Evolutionary conservation across 345 rosid genomes (phyloP).

Genomic region (Salix dunnii): DNA sequence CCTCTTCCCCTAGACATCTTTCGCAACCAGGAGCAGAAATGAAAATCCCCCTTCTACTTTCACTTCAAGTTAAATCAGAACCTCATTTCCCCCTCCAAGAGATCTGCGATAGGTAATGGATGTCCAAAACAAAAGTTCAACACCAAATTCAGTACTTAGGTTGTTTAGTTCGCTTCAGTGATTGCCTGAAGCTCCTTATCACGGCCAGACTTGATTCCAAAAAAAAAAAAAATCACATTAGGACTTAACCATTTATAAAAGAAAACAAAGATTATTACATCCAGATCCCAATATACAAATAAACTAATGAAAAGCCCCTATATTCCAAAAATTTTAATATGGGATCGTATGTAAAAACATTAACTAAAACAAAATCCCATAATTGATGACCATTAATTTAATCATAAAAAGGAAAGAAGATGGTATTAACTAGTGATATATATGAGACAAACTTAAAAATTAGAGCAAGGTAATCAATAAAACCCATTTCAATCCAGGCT

Average conservation of each 20-base stretch:
- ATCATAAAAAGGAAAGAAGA: not conserved
- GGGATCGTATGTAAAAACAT: not conserved
- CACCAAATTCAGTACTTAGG: not conserved
- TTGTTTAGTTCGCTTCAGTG: not conserved
- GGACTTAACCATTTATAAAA: not conserved
- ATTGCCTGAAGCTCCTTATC: not conserved
- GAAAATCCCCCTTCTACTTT: not conserved
- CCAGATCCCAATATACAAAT: not conserved
- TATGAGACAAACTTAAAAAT: not conserved
- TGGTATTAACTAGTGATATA: not conserved
- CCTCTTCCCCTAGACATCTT: slow-evolving; percentile 70
- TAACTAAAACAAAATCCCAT: not conserved
- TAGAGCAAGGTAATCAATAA: not conserved
- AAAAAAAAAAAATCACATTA: not conserved
- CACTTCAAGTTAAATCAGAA: not conserved
- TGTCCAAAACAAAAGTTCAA: not conserved
- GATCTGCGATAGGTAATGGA: not conserved
- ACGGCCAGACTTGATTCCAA: not conserved
- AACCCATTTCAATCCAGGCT: not conserved
- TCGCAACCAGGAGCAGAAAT: not conserved
- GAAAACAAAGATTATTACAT: not conserved
- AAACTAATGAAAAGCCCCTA: not conserved
- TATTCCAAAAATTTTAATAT: not conserved
- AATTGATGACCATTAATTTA: not conserved
- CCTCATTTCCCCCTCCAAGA: not conserved